Evolutionary conservation across 202 grass and related monocot genomes (phyloP), one percentile per base, ranked within the genome.

Genomic region (Saccharum hybrid): DNA sequence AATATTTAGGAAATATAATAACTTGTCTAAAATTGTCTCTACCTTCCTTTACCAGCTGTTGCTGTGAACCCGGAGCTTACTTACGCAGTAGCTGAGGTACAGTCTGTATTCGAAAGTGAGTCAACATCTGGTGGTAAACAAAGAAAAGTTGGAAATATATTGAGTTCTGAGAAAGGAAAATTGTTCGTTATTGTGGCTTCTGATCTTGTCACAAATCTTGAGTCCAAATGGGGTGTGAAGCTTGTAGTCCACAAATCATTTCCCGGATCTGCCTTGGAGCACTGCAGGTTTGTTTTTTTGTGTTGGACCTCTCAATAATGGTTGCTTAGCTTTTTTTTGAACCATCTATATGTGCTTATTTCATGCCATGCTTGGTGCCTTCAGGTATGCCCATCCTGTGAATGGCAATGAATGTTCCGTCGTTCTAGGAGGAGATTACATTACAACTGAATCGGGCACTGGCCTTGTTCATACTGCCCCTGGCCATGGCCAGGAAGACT

Each of bases 391-490:
- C 38, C 96, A 98, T 88, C 92, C 96, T 68, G 64, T 95, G 79
- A 95, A 86, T 75, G 91, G 85, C 81, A 90, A 90, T 69, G 96
- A 95, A 85, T 98, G 89, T 77, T 92, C 89, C 36, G 92, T 98
- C 77, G 83, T 98, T 48, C 81, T 95, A 76, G 96, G 96, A 75
- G 96, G 96, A 83, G 96, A 98, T 84, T 95, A 98, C 49, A 95
- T 98, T 87, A 95, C 93, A 88, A 98, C 89, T 78, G 92, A 98
- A 74, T 95, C 96, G 34, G 96, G 96, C 76, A 98, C 96, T 65
- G 96, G 96, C 31, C 93, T 98, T 86, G 92, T 98, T 86, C 96
- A 98, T 87, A 98, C 96, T 88, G 96, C 96, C 72, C 96, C 96
- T 40, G 95, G 96, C 65, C 96, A 98, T 88, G 96, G 96, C 38